Base-by-base conservation (phyloP, 108 stramenopile genomes). In the Bacterosira constricta region DNA sequence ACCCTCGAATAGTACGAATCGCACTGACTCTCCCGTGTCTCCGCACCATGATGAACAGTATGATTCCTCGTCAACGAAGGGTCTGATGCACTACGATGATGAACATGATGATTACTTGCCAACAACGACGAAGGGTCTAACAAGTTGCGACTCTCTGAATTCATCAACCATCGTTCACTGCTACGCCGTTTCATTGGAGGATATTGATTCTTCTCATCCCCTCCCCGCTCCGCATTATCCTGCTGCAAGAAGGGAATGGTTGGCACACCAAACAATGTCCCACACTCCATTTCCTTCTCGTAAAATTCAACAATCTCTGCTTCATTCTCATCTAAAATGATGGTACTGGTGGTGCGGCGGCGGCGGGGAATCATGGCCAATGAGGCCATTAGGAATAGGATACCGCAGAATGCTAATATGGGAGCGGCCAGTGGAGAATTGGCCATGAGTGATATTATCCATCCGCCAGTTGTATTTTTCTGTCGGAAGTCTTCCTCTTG, bases 301-400 rank as follows among this genome's bases (percentile, higher is more conserved):
- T 75, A 75, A 60, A 75, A 75, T 12, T 75, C 74, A 21, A 67
- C 41, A 23, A 75, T 75, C 27, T 75, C 74, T 6, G 66, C 74
- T 35, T 75, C 74, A 31, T 66, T 59, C 26, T 66, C 56, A 35
- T 75, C 74, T 1, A 73, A 9, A n/a, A 44, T 29, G 29, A n/a
- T n/a, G n/a, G n/a, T n/a, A n/a, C n/a, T n/a, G n/a, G n/a, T n/a
- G n/a, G n/a, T n/a, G n/a, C n/a, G n/a, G n/a, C n/a, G n/a, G n/a
- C n/a, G n/a, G n/a, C 58, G 42, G 1, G 69, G 52, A 59, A 31
- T 29, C 25, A 34, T 13, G 15, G 59, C 31, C 1, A 59, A 60
- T 18, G 47, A 49, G 15, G 46, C 58, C 10, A 59, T 46, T 35
- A 70, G 31, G 21, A 44, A 49, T 1, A 56, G 23, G 0, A 59